Conservation (phyloP, 108 stramenopile genomes). For the Cylindrotheca fusiformis region DNA sequence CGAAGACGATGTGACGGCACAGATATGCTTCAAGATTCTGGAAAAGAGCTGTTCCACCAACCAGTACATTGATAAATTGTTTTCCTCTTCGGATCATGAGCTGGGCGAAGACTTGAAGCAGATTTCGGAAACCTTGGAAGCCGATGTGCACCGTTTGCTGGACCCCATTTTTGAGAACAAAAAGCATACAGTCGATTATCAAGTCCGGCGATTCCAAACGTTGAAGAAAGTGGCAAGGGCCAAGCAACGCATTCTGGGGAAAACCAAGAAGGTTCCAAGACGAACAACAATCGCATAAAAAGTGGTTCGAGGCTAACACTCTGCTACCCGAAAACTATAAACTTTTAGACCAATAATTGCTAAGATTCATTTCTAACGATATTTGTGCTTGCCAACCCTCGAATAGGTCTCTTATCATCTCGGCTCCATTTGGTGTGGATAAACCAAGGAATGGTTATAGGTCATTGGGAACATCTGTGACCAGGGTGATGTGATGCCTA, state of each 20-base stretch:
- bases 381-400: too few relatives aligned
- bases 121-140: slow-evolving; percentile 11
- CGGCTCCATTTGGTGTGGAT: too few relatives aligned
- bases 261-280: too few relatives aligned
- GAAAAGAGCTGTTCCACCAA: slow-evolving; percentile 86
- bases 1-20: slow-evolving; percentile 70
- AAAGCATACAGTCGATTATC: not conserved
- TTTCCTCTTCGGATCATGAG: slow-evolving; percentile 11
- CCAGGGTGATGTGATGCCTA: too few relatives aligned
- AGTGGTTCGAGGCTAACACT: too few relatives aligned
- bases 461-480: too few relatives aligned
- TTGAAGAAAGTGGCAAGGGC: not conserved
- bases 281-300: too few relatives aligned
- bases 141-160: slow-evolving; percentile 18
- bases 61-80: slow-evolving; percentile 64
- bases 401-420: too few relatives aligned
- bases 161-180: slow-evolving; percentile 2
- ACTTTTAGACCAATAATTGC: too few relatives aligned
- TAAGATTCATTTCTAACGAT: too few relatives aligned
- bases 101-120: not conserved
- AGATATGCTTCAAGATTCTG: slow-evolving; percentile 82
- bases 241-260: not conserved
- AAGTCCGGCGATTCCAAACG: not conserved
- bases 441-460: too few relatives aligned
- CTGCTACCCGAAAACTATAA: too few relatives aligned